These are phyloP conservation scores for Lotmaria passim DNA, from an alignment of 208 protist species.

Conservation along the genomic window DNA sequence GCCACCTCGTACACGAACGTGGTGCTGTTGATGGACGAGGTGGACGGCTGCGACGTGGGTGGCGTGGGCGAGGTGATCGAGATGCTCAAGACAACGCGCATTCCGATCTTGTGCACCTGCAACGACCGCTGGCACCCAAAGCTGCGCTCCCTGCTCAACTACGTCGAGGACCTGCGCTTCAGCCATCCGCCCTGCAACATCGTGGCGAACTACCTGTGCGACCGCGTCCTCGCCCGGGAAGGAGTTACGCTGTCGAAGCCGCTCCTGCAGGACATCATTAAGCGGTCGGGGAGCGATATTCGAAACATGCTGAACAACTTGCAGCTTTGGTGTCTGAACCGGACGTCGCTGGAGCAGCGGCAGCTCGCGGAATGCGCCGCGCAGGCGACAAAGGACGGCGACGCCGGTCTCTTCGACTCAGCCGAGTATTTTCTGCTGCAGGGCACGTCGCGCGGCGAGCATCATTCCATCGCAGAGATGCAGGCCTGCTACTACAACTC, in stretches of 20 bases:
- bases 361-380: conserved; percentile 67
- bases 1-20: conserved; percentile 74
- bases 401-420: conserved; percentile 92
- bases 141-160: conserved; percentile 93
- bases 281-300: conserved; percentile 95
- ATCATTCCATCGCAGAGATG: conserved; percentile 74
- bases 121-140: conserved; percentile 97
- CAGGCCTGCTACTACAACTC: conserved; percentile 91
- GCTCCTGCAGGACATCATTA: conserved; percentile 90
- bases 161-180: conserved; percentile 97
- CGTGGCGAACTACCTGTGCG: conserved; percentile 88
- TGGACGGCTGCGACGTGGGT: conserved; percentile 99
- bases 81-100: conserved; percentile 93
- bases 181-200: conserved; percentile 84
- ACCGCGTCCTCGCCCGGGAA: conserved; percentile 91
- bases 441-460: conserved; percentile 60
- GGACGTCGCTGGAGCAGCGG: conserved; percentile 60
- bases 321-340: conserved; percentile 92
- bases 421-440: conserved; percentile 88
- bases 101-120: conserved; percentile 99
- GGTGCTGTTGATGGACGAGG: conserved; percentile 99
- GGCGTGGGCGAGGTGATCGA: conserved; percentile 96
- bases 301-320: conserved; percentile 96
- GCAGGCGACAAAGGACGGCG: conserved; percentile 90
- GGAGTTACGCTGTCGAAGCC: conserved; percentile 83